phyloP scores from a whole-genome alignment of 768 basidiomycete genomes.

The Mycena capillaripes region DNA sequence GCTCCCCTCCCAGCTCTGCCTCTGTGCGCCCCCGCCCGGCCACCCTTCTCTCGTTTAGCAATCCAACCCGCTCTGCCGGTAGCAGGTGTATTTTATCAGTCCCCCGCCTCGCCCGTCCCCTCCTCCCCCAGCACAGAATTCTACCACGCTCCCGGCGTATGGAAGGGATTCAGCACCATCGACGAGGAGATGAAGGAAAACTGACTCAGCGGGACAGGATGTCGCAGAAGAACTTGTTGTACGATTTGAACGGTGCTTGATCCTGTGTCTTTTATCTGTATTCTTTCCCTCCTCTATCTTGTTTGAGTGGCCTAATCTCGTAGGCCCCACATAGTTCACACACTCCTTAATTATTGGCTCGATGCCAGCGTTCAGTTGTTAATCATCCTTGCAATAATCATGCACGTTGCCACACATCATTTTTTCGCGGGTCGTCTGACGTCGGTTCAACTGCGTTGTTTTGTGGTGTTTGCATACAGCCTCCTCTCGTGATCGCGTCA shows the following conservation, averaged over 20 bases:
- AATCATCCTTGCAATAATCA: too few species aligned
- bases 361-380: constrained; percentile 16
- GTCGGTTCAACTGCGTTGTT: too few species aligned
- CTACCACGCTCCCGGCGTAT: constrained; percentile 30
- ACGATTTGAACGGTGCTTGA: constrained; percentile 30
- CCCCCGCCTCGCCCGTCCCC: constrained; percentile 31
- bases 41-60: constrained; percentile 34
- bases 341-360: constrained; percentile 28
- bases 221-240: constrained; percentile 25
- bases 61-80: constrained; percentile 29
- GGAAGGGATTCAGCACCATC: constrained; percentile 30
- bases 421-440: too few species aligned
- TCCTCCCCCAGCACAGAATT: constrained; percentile 30
- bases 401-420: too few species aligned
- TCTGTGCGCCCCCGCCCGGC: constrained; percentile 29
- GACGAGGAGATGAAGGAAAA: constrained; percentile 38
- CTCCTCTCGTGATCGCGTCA: too few species aligned
- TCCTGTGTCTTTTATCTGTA: constrained; percentile 17
- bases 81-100: constrained; percentile 27
- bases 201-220: neutral
- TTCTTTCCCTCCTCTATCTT: neutral
- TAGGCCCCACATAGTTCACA: neutral
- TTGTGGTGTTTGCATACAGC: too few species aligned
- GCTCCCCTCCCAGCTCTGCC: constrained; percentile 34
- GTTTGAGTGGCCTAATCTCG: neutral